Evolutionary conservation across 768 basidiomycete species (phyloP).

Genomic region (Amanita thiersii): DNA sequence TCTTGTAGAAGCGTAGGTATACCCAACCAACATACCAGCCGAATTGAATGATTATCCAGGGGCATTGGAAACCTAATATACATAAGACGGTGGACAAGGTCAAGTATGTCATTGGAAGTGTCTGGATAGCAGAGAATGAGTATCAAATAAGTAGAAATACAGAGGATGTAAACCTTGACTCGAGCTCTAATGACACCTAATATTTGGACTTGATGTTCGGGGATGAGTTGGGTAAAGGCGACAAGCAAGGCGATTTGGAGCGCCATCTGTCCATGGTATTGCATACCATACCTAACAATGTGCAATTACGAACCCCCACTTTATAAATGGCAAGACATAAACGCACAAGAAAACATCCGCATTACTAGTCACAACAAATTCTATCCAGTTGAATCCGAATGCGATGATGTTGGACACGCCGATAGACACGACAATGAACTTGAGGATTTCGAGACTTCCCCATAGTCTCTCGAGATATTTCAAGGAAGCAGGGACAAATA

Average conservation of each 20-base stretch:
- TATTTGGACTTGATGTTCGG: slow-evolving; percentile 95
- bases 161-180: slow-evolving; percentile 63
- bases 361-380: slow-evolving; percentile 60
- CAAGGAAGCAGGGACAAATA: slow-evolving; percentile 74
- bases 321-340: slow-evolving; percentile 5
- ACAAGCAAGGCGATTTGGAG: slow-evolving; percentile 86
- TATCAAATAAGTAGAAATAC: background rate
- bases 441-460: slow-evolving; percentile 79
- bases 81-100: slow-evolving; percentile 83
- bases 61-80: slow-evolving; percentile 77
- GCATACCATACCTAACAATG: slow-evolving; percentile 66
- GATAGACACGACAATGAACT: slow-evolving; percentile 77
- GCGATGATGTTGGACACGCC: slow-evolving; percentile 84
- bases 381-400: slow-evolving; percentile 83
- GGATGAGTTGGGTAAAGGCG: slow-evolving; percentile 95
- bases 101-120: slow-evolving; percentile 90
- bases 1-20: slow-evolving; percentile 96
- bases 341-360: slow-evolving; percentile 75
- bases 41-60: slow-evolving; percentile 93
- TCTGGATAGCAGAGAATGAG: slow-evolving; percentile 35
- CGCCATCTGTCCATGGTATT: slow-evolving; percentile 90
- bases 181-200: slow-evolving; percentile 77
- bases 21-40: slow-evolving; percentile 98
- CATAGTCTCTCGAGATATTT: slow-evolving; percentile 93
- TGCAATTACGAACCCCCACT: slow-evolving; percentile 10